Evolutionary conservation across 441 rosid genomes (phyloP).

Genomic region (Francoa sonchifolia): DNA sequence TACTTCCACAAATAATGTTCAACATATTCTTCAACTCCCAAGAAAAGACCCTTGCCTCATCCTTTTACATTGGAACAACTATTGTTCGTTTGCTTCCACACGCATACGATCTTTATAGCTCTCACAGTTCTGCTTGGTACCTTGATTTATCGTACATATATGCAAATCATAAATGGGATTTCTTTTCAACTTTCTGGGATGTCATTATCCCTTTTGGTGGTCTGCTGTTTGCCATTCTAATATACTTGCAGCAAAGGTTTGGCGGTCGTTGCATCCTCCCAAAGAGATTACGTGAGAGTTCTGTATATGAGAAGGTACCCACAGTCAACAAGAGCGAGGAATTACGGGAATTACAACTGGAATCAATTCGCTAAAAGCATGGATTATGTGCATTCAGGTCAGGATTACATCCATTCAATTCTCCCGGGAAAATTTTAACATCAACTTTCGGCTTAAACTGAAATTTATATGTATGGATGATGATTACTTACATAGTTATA

Average conservation of each 20-base stretch:
- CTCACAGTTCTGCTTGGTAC: conserved; percentile 39
- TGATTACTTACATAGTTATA: no score
- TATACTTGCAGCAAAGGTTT: conserved; percentile 64
- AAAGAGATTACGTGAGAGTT: conserved; percentile 30
- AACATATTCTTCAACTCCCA: conserved; percentile 38
- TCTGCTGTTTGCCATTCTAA: conserved; percentile 36
- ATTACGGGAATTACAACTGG: conserved; percentile 35
- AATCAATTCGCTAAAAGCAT: no score
- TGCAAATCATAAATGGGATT: conserved; percentile 63
- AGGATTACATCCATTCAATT: no score
- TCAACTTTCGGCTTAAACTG: no score
- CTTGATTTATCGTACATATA: conserved; percentile 55
- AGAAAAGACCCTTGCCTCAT: conserved; percentile 35
- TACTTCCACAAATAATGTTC: conserved; percentile 74
- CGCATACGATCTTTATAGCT: conserved; percentile 74
- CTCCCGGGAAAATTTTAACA: no score
- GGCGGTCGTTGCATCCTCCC: conserved; percentile 62
- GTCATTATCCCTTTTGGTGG: conserved; percentile 47
- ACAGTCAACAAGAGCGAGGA: conserved; percentile 33
- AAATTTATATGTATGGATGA: no score
- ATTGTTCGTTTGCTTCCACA: conserved; percentile 62
- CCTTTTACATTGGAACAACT: conserved; percentile 54
- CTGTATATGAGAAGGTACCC: conserved; percentile 52
- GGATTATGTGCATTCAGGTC: no score
- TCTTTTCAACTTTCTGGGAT: conserved; percentile 88